These are phyloP conservation scores for Lasiosphaeria ovina DNA, from an alignment of 495 filamentous ascomycete genomes.

Conservation along the genomic window DNA sequence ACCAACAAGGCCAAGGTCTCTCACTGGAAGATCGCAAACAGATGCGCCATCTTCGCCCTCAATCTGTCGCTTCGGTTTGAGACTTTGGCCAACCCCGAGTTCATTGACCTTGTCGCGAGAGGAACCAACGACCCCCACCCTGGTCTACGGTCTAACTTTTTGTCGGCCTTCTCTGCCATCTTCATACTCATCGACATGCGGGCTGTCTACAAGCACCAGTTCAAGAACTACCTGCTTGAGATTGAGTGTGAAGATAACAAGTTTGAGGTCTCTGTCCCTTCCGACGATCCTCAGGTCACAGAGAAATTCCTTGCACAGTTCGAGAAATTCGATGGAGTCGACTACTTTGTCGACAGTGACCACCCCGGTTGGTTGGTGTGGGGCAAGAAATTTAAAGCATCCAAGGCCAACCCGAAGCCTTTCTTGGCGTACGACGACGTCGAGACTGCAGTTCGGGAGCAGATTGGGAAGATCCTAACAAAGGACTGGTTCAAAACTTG, in stretches of 20 bases:
- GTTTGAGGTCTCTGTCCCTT: constrained; percentile 65
- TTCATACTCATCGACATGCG: constrained; percentile 83
- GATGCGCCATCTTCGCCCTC: constrained; percentile 83
- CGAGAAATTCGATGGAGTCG: constrained; percentile 65
- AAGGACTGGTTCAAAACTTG: constrained; percentile 82
- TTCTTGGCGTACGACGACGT: constrained; percentile 80
- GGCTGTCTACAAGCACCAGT: constrained; percentile 79
- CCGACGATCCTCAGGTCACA: constrained; percentile 74
- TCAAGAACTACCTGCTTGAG: constrained; percentile 78
- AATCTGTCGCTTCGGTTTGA: constrained; percentile 88
- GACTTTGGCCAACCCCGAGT: constrained; percentile 71
- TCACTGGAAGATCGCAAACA: constrained; percentile 93
- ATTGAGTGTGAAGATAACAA: constrained; percentile 73
- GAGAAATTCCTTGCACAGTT: constrained; percentile 74
- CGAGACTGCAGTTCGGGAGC: constrained; percentile 70
- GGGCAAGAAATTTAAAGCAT: constrained; percentile 79
- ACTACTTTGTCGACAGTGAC: constrained; percentile 88
- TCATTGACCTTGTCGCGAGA: constrained; percentile 78
- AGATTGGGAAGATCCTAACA: constrained; percentile 77
- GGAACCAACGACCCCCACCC: constrained; percentile 91
- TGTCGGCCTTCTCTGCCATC: constrained; percentile 71
- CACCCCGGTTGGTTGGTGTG: constrained; percentile 98
- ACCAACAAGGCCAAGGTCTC: constrained; percentile 71
- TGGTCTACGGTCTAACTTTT: constrained; percentile 75
- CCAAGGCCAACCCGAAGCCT: constrained; percentile 62